phyloP scores from a whole-genome alignment of 352 stramenopile genomes.

The Phytophthora citrophthora region DNA sequence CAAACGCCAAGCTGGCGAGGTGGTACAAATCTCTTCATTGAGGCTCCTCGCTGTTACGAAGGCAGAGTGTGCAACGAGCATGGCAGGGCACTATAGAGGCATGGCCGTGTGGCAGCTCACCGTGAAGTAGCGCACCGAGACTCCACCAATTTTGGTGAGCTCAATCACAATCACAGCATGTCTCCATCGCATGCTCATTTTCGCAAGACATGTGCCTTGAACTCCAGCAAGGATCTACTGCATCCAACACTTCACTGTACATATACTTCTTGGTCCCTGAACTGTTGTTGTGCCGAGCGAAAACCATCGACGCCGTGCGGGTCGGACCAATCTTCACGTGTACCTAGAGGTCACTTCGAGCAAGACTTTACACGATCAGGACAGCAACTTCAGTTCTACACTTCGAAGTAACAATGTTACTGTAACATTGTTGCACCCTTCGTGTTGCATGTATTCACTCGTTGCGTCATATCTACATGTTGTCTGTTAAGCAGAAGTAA shows the following conservation, averaged over 20 bases:
- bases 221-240: neutral
- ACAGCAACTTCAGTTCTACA: neutral
- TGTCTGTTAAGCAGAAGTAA: too few species aligned
- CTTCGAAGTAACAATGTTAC: too few species aligned
- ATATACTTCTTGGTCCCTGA: too few species aligned
- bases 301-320: neutral
- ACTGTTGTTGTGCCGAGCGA: too few species aligned
- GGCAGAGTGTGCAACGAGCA: conserved; percentile 6
- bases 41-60: neutral
- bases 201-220: conserved; percentile 20
- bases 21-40: neutral
- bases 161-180: conserved; percentile 6
- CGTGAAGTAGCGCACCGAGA: conserved; percentile 18
- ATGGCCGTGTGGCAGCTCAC: conserved; percentile 6
- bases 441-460: too few species aligned
- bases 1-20: neutral
- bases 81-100: conserved; percentile 11
- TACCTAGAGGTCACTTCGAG: neutral
- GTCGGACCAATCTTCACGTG: neutral
- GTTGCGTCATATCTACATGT: too few species aligned
- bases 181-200: conserved; percentile 5
- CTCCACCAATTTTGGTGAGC: neutral
- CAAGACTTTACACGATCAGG: neutral
- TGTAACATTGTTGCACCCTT: too few species aligned
- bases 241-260: too few species aligned